A percentile compares a stretch with the other conserved stretches of the same genome.
phyloP scores from a whole-genome alignment of 1,284 basidiomycete genomes.

The Pseudozyma thailandica region DNA sequence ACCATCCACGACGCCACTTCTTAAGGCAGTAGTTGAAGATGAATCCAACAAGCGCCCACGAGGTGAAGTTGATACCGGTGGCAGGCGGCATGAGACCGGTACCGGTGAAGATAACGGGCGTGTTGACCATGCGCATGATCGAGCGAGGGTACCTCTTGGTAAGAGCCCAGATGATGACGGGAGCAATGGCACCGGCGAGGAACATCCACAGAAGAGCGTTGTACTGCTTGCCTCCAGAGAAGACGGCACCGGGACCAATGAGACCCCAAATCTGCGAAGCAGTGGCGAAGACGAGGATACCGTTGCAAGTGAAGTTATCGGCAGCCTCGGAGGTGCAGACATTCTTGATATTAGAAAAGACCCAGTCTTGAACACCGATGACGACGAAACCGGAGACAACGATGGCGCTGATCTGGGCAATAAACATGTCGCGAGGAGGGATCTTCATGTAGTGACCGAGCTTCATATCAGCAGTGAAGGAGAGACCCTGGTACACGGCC shows the following conservation, averaged over 20 bases:
- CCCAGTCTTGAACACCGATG: slow-evolving; percentile 74
- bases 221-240: slow-evolving; percentile 57
- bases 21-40: slow-evolving; percentile 68
- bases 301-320: slow-evolving; percentile 65
- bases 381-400: slow-evolving; percentile 75
- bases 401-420: slow-evolving; percentile 76
- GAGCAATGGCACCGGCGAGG: slow-evolving; percentile 56
- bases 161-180: slow-evolving; percentile 58
- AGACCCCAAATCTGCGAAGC: slow-evolving; percentile 68
- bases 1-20: slow-evolving; percentile 66
- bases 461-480: slow-evolving; percentile 75
- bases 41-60: slow-evolving; percentile 71
- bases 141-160: slow-evolving; percentile 52
- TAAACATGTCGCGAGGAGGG: slow-evolving; percentile 71
- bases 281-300: slow-evolving; percentile 55
- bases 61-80: slow-evolving; percentile 63
- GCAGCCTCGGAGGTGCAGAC: slow-evolving; percentile 72
- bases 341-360: slow-evolving; percentile 78
- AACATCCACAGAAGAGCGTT: slow-evolving; percentile 58
- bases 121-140: slow-evolving; percentile 53
- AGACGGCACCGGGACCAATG: slow-evolving; percentile 69
- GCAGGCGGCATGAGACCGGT: slow-evolving; percentile 66
- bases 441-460: slow-evolving; percentile 73
- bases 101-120: slow-evolving; percentile 62
- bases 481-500: slow-evolving; percentile 74